Conservation (phyloP, 2,329 filamentous ascomycete species). For the Cercospora citrullina region DNA sequence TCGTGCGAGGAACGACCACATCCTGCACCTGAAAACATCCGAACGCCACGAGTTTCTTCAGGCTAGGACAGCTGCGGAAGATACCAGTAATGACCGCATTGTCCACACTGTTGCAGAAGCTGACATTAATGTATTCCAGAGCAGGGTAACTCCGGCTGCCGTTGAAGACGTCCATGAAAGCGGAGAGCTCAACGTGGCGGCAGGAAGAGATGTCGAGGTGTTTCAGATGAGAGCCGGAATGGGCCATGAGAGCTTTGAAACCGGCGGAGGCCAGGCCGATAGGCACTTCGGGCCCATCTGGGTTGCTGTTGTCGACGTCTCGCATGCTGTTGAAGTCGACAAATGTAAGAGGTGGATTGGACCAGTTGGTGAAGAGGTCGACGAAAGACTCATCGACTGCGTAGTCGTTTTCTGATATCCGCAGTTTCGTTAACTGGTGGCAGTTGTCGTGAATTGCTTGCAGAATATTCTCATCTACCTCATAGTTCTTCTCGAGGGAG, state of each 20-base stretch:
- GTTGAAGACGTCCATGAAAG: slow-evolving; percentile 74
- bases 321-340: slow-evolving; percentile 78
- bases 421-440: slow-evolving; percentile 68
- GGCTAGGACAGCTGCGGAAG: slow-evolving; percentile 49
- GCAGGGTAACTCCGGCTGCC: slow-evolving; percentile 64
- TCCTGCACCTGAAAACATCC: slow-evolving; percentile 62
- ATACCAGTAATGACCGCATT: slow-evolving; percentile 56
- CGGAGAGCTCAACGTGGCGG: slow-evolving; percentile 71
- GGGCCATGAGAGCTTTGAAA: slow-evolving; percentile 78
- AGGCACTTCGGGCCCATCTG: slow-evolving; percentile 61
- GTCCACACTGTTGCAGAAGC: slow-evolving; percentile 57
- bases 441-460: slow-evolving; percentile 70
- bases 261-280: slow-evolving; percentile 74
- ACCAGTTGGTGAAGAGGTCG: slow-evolving; percentile 72
- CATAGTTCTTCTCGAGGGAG: slow-evolving; percentile 68
- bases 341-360: slow-evolving; percentile 67
- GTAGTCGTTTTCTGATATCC: slow-evolving; percentile 73
- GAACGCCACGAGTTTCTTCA: slow-evolving; percentile 60
- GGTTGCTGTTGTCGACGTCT: slow-evolving; percentile 69
- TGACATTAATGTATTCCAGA: slow-evolving; percentile 66
- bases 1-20: slow-evolving; percentile 56
- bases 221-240: slow-evolving; percentile 68
- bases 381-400: slow-evolving; percentile 75
- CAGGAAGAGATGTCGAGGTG: slow-evolving; percentile 79
- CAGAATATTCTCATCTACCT: slow-evolving; percentile 69